Evolutionary conservation across 2,329 filamentous ascomycete species (phyloP), one percentile per base, ranked within the genome.

Genomic region (Xylaria sp.): DNA sequence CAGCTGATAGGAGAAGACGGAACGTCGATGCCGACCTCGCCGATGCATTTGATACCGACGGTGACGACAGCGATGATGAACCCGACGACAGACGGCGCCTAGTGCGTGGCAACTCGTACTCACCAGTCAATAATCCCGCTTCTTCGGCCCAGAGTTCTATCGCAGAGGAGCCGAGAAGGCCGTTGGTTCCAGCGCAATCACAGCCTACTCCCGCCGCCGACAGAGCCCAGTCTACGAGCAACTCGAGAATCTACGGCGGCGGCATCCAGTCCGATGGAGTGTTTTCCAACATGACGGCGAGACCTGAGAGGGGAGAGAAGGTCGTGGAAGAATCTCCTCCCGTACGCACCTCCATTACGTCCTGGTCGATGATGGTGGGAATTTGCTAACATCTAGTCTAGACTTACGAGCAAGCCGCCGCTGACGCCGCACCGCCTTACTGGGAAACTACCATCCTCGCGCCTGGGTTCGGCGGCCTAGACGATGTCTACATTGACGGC

Each of bases 381-480:
- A 19, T 48, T 19, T 18, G 59, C 67, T 67, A 67, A 67, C 76
- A 79, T 71, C 80, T 11, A 23, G 72, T 52, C 13, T 69, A 97
- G 91, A 92, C 93, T 42, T 99, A 99, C 74, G 94, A 99, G 81
- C 93, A 97, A 84, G 94, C 94, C 13, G 94, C 94, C 2, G 93
- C 93, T 48, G 94, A 99, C 74, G 89, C 92, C 23, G 94, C 94
- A 52, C 94, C 94, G 1, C 94, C 94, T 0, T 99, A 99, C 76
- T 99, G 94, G 94, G 94, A 99, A 79, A 99, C 94, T 4, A 97
- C 94, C 0, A 97, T 99, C 65, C 83, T 99, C 55, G 93, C 92
- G 0, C 94, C 94, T 0, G 94, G 93, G 58, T 85, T 94, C 65
- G 89, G 89, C 55, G 90, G 89, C n/a, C 85, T 87, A 46, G 92